These are phyloP conservation scores for Entrophospora sp. DNA, from an alignment of 192 early-diverging fungal species.

Conservation along the genomic window DNA sequence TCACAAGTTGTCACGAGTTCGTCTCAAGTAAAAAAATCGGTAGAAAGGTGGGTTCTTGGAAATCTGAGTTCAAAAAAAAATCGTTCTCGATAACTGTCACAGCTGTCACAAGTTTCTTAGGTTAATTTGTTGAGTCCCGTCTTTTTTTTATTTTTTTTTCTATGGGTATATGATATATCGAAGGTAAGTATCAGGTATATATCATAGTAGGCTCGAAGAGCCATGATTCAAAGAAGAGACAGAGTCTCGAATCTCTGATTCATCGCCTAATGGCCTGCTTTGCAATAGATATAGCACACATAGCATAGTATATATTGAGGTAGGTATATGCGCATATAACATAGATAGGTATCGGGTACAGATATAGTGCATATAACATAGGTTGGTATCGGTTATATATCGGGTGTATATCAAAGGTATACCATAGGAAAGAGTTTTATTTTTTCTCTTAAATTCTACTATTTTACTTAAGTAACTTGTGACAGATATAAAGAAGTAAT, in stretches of 20 bases:
- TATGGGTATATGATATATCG: not conserved
- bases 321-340: too few relatives aligned
- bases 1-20: conserved; percentile 7
- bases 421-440: not conserved
- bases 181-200: not conserved
- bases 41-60: not conserved
- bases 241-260: too few relatives aligned
- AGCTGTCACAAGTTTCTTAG: conserved; percentile 5
- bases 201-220: too few relatives aligned
- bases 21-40: not conserved
- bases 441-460: not conserved
- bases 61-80: conserved; percentile 2
- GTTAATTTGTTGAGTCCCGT: not conserved
- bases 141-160: conserved; percentile 4
- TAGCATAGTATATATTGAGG: too few relatives aligned
- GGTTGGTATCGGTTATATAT: not conserved
- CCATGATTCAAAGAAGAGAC: too few relatives aligned
- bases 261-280: too few relatives aligned
- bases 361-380: not conserved
- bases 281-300: too few relatives aligned
- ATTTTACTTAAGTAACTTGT: conserved; percentile 18
- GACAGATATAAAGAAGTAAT: conserved; percentile 13
- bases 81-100: conserved; percentile 3
- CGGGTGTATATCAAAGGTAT: conserved; percentile 4
- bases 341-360: too few relatives aligned